These are phyloP conservation scores for Mycena haematopus DNA, from an alignment of 768 basidiomycete genomes.

Conservation along the genomic window DNA sequence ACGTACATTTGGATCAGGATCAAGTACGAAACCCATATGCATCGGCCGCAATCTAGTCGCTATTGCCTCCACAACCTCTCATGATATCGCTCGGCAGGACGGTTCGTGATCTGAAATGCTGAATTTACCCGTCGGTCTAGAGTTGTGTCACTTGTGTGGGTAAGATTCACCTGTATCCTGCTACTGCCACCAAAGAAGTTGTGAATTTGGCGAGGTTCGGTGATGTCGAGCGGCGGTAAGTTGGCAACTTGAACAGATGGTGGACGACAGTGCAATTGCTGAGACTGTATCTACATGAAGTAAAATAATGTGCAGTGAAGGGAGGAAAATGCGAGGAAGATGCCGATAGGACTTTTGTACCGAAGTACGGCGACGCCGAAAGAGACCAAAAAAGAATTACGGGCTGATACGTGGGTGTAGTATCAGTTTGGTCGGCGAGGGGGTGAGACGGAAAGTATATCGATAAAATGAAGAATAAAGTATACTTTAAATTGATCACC, in stretches of 20 bases:
- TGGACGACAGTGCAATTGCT: constrained; percentile 30
- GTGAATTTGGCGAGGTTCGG: constrained; percentile 17
- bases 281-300: constrained; percentile 29
- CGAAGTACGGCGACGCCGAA: constrained; percentile 23
- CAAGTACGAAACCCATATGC: constrained; percentile 25
- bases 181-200: constrained; percentile 20
- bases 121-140: constrained; percentile 21
- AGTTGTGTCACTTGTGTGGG: constrained; percentile 21
- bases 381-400: constrained; percentile 25
- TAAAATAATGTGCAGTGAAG: constrained; percentile 31
- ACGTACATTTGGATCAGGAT: constrained; percentile 23
- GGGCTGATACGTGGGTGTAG: constrained; percentile 15
- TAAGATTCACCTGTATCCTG: constrained; percentile 25
- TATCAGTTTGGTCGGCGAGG: constrained; percentile 32
- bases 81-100: constrained; percentile 23
- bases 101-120: constrained; percentile 26
- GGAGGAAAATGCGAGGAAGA: constrained; percentile 22
- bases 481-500: constrained; percentile 71
- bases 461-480: constrained; percentile 87
- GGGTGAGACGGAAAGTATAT: constrained; percentile 46
- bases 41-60: constrained; percentile 19
- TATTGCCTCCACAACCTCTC: constrained; percentile 26
- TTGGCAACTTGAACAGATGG: neutral
- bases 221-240: neutral
- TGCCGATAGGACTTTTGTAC: constrained; percentile 31